phyloP scores from a whole-genome alignment of 371 early-diverging fungal species.

The Actinomortierella ambigua region DNA sequence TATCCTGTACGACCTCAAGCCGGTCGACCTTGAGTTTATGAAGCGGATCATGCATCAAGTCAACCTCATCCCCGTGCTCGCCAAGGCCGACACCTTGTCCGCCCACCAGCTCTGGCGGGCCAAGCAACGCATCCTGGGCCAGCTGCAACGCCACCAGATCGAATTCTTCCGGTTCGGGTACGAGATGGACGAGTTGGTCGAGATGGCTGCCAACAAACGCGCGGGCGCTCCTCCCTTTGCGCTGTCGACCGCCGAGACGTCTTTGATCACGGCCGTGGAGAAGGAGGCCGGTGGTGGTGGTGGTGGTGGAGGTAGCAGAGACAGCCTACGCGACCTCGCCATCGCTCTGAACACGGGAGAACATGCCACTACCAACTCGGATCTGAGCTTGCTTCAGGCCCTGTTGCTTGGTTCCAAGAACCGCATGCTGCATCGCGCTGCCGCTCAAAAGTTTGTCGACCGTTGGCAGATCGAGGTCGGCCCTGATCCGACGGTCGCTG shows the following conservation, averaged over 20 bases:
- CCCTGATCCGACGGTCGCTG: slow-evolving; percentile 9
- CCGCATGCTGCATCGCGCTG: slow-evolving; percentile 31
- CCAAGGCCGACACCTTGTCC: slow-evolving; percentile 67
- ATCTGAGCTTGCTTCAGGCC: slow-evolving; percentile 24
- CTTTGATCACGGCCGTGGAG: neutral
- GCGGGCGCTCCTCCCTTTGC: slow-evolving; percentile 41
- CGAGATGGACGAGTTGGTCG: slow-evolving; percentile 23
- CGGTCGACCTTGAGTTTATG: slow-evolving; percentile 94
- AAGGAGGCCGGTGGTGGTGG: too few species aligned
- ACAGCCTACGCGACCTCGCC: slow-evolving; percentile 27
- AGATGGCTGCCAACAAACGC: slow-evolving; percentile 32
- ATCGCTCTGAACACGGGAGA: slow-evolving; percentile 20
- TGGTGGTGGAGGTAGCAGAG: too few species aligned
- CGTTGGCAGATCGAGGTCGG: slow-evolving; percentile 40
- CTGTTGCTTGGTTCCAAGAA: slow-evolving; percentile 39
- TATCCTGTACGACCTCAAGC: slow-evolving; percentile 85
- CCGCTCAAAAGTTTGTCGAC: slow-evolving; percentile 36
- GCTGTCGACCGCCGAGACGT: slow-evolving; percentile 30
- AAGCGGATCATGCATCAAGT: slow-evolving; percentile 79
- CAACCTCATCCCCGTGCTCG: slow-evolving; percentile 88
- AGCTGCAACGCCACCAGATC: slow-evolving; percentile 30
- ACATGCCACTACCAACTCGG: slow-evolving; percentile 27
- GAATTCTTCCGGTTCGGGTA: slow-evolving; percentile 43
- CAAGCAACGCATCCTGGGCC: slow-evolving; percentile 36
- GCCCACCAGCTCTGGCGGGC: slow-evolving; percentile 40